Percentiles rank a stretch among this genome's conserved stretches.
These are phyloP conservation scores for Candida sojae DNA, from an alignment of 1,139 yeast species.

Conservation along the genomic window DNA sequence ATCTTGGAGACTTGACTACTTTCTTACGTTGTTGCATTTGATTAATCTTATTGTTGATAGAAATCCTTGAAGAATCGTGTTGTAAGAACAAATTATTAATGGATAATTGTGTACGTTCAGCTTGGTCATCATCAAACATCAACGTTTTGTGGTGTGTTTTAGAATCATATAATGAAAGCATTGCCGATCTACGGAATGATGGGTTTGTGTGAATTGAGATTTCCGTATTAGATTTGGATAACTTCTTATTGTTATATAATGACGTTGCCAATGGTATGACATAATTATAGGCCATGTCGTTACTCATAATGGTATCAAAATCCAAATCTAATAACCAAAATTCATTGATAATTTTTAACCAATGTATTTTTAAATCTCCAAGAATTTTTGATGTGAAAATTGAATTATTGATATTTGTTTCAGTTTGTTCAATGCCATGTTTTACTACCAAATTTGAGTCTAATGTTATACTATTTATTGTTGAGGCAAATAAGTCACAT, in stretches of 20 bases:
- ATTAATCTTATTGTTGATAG: slow-evolving; percentile 35
- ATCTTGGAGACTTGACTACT: slow-evolving; percentile 10
- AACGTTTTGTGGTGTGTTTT: slow-evolving; percentile 37
- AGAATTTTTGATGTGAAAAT: slow-evolving; percentile 42
- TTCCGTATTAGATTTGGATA: slow-evolving; percentile 39
- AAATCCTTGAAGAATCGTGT: slow-evolving; percentile 42
- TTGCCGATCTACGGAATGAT: slow-evolving; percentile 54
- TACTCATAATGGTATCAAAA: slow-evolving; percentile 19
- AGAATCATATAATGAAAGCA: slow-evolving; percentile 53
- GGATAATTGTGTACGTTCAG: slow-evolving; percentile 43
- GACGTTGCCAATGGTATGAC: slow-evolving; percentile 32
- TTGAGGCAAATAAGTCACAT: slow-evolving; percentile 49
- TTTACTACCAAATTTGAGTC: slow-evolving; percentile 29
- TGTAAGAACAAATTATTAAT: slow-evolving; percentile 41
- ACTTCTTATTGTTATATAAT: slow-evolving; percentile 18
- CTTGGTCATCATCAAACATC: slow-evolving; percentile 32
- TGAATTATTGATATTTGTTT: slow-evolving; percentile 8
- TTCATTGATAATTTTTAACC: slow-evolving; percentile 35
- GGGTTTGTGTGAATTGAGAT: slow-evolving; percentile 50
- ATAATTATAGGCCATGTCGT: slow-evolving; percentile 22
- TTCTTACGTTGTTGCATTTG: slow-evolving; percentile 20
- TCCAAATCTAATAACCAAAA: slow-evolving; percentile 34
- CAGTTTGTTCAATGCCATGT: slow-evolving; percentile 1
- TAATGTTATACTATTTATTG: slow-evolving; percentile 47
- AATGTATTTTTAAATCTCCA: slow-evolving; percentile 47